Conservation (phyloP, 202 grass and related monocot genomes). For the Hordeum pubiflorum region DNA sequence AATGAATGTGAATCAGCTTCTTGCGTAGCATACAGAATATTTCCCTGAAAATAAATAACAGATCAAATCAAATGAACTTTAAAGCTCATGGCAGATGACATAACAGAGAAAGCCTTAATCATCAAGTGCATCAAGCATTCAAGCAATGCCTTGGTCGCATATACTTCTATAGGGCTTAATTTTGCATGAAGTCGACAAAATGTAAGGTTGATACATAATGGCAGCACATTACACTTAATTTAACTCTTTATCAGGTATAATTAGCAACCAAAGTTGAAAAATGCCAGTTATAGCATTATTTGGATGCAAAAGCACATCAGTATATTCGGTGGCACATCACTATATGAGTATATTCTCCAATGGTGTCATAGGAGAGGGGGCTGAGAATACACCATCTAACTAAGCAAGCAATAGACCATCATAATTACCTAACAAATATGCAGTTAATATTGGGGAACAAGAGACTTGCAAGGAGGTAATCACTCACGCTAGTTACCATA, state of each 20-base stretch:
- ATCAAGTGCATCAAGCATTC: not conserved
- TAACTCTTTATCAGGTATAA: not conserved
- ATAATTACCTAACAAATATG: not conserved
- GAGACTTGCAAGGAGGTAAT: not conserved
- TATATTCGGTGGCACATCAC: not conserved
- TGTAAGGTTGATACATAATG: not conserved
- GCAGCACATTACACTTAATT: slow-evolving; percentile 2
- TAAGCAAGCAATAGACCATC: not conserved
- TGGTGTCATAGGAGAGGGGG: not conserved
- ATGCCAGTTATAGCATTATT: not conserved
- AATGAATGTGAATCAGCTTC: slow-evolving; percentile 62
- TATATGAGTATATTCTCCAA: not conserved
- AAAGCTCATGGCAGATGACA: not conserved
- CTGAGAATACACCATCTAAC: not conserved
- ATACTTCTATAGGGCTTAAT: not conserved
- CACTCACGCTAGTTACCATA: slow-evolving; percentile 10
- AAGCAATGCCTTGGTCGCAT: not conserved
- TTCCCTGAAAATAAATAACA: slow-evolving; percentile 62
- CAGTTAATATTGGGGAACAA: not conserved
- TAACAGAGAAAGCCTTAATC: slow-evolving; percentile 10
- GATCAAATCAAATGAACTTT: slow-evolving; percentile 15
- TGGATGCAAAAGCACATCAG: not conserved
- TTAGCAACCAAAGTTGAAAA: not conserved
- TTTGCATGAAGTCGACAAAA: slow-evolving; percentile 6
- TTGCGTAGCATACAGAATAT: slow-evolving; percentile 49